Evolutionary conservation across 257 asterid genomes (phyloP).

Genomic region (Eustoma russellianum): DNA sequence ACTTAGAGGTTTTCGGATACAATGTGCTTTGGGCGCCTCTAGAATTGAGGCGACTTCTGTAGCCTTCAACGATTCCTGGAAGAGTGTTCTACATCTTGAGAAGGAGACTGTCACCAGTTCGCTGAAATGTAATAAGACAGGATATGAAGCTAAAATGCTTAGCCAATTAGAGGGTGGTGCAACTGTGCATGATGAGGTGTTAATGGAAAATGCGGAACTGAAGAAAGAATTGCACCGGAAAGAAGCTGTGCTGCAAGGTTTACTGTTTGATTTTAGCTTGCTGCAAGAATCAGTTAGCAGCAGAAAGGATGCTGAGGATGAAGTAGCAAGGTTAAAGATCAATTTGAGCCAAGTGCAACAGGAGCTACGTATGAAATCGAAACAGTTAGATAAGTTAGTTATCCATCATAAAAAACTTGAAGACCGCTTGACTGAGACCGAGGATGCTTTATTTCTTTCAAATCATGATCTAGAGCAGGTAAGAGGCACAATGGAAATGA

Average conservation of each 20-base stretch:
- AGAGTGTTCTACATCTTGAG: constrained; percentile 11
- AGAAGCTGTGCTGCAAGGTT: constrained; percentile 58
- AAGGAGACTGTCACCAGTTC: constrained; percentile 13
- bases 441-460: constrained; percentile 35
- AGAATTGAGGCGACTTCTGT: constrained; percentile 19
- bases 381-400: constrained; percentile 39
- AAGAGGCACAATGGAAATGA: constrained; percentile 31
- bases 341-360: constrained; percentile 46
- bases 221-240: constrained; percentile 55
- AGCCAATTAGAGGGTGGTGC: constrained; percentile 21
- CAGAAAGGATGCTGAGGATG: constrained; percentile 65
- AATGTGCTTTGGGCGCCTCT: constrained; percentile 16
- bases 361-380: constrained; percentile 46
- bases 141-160: constrained; percentile 14
- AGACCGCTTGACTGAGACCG: constrained; percentile 45
- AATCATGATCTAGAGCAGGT: constrained; percentile 45
- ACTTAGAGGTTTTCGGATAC: constrained; percentile 16
- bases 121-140: constrained; percentile 15
- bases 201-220: constrained; percentile 32
- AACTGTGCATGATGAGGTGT: constrained; percentile 23
- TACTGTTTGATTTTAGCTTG: constrained; percentile 77
- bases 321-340: constrained; percentile 39
- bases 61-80: constrained; percentile 14
- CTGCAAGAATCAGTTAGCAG: constrained; percentile 78
- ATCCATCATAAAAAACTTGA: constrained; percentile 45